A percentile compares a stretch with the other conserved stretches of the same genome.
Evolutionary conservation across 495 filamentous ascomycete species (phyloP).

Genomic region (Aspergillus mulundensis): DNA sequence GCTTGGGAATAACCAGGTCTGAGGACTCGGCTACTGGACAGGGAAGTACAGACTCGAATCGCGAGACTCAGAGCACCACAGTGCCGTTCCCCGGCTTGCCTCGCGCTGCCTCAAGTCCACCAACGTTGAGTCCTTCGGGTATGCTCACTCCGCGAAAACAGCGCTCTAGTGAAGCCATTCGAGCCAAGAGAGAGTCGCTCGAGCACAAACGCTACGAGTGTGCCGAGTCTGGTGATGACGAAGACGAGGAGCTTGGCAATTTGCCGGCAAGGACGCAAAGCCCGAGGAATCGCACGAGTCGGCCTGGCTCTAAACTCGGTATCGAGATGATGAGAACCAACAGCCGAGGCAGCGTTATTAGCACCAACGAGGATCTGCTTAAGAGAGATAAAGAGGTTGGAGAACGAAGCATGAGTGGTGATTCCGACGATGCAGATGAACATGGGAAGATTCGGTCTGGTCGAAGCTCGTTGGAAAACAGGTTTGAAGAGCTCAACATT

Average conservation of each 20-base stretch:
- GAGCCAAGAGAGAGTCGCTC: constrained; percentile 69
- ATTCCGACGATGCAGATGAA: constrained; percentile 23
- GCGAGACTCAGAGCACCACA: constrained; percentile 22
- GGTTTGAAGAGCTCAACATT: constrained; percentile 37
- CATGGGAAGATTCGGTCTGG: constrained; percentile 22
- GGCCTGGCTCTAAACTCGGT: constrained; percentile 75
- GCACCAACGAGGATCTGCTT: constrained; percentile 42
- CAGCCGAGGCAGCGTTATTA: constrained; percentile 78
- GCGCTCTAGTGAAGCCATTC: constrained; percentile 73
- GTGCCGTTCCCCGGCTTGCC: constrained; percentile 50
- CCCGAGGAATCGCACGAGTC: constrained; percentile 46
- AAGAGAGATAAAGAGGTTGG: constrained; percentile 37
- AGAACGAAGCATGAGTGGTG: constrained; percentile 21
- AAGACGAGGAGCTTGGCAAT: constrained; percentile 82
- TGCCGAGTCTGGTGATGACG: constrained; percentile 84
- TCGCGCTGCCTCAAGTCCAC: constrained; percentile 65
- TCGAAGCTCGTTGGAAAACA: constrained; percentile 29
- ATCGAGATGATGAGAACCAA: constrained; percentile 97
- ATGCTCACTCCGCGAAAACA: constrained; percentile 55
- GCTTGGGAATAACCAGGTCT: constrained; percentile 59
- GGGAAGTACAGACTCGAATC: constrained; percentile 24
- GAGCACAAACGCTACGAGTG: constrained; percentile 73
- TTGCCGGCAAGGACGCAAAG: constrained; percentile 53
- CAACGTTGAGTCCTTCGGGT: constrained; percentile 49
- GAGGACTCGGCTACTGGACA: constrained; percentile 34